phyloP scores from a whole-genome alignment of 768 basidiomycete genomes.

The Lactarius hatsudake region DNA sequence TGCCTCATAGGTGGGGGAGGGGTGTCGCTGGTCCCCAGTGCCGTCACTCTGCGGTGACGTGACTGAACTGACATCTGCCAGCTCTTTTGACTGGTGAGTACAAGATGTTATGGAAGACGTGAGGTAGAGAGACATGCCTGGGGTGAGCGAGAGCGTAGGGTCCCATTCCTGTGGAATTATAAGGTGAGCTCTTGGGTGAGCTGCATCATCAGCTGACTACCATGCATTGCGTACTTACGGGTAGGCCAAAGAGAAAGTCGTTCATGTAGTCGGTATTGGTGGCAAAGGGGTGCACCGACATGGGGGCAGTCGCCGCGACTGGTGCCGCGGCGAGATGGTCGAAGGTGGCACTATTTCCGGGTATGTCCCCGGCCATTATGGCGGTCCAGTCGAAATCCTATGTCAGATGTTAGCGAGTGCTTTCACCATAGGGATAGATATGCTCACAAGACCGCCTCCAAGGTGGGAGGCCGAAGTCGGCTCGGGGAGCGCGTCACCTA shows the following conservation, averaged over 20 bases:
- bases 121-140: neutral
- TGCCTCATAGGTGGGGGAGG: neutral
- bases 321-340: neutral
- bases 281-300: neutral
- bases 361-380: neutral
- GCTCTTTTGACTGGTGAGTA: neutral
- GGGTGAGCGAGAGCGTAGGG: neutral
- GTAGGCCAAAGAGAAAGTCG: neutral
- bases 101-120: neutral
- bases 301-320: neutral
- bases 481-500: neutral
- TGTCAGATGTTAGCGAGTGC: neutral
- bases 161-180: neutral
- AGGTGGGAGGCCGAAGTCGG: neutral
- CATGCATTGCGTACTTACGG: neutral
- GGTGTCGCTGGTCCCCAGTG: neutral
- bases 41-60: neutral
- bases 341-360: neutral
- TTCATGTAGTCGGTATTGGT: neutral
- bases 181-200: too few relatives aligned
- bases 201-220: neutral
- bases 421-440: neutral
- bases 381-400: neutral
- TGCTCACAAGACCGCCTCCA: neutral
- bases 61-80: neutral